These are phyloP conservation scores for Crassisporium funariophilum DNA, from an alignment of 768 basidiomycete genomes.

Conservation along the genomic window DNA sequence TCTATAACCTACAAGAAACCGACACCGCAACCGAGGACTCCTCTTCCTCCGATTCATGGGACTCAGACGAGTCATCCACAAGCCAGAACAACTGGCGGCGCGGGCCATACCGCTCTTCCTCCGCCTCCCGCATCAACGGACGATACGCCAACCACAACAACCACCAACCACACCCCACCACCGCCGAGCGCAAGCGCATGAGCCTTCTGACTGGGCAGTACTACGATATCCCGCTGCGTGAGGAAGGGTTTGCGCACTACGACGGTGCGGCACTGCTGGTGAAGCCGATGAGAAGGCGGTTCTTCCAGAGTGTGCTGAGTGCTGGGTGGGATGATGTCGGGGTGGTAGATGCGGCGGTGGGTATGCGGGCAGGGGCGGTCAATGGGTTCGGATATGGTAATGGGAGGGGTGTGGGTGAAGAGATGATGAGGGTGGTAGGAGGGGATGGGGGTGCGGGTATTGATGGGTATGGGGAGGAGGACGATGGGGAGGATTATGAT, in stretches of 20 bases:
- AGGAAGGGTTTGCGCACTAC: constrained; percentile 44
- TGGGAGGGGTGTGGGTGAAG: constrained; percentile 10
- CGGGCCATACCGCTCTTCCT: constrained; percentile 21
- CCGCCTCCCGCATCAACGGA: constrained; percentile 14
- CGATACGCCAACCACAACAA: constrained; percentile 21
- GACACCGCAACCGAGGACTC: constrained; percentile 48
- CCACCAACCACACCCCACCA: constrained; percentile 20
- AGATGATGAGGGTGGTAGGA: constrained; percentile 23
- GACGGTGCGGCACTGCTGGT: constrained; percentile 32
- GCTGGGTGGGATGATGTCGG: constrained; percentile 40
- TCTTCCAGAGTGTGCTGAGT: constrained; percentile 54
- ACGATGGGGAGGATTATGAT: constrained; percentile 20
- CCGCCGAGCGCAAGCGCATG: constrained; percentile 57
- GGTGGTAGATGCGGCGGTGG: constrained; percentile 16
- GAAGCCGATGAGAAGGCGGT: constrained; percentile 47
- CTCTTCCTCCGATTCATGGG: constrained; percentile 45
- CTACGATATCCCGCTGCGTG: constrained; percentile 49
- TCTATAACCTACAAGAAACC: constrained; percentile 60
- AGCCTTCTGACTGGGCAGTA: constrained; percentile 66
- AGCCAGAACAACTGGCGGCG: constrained; percentile 20
- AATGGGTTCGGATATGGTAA: constrained; percentile 13
- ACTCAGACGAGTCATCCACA: constrained; percentile 43
- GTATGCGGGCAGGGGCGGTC: constrained; percentile 9
- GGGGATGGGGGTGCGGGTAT: constrained; percentile 15
- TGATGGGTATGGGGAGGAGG: constrained; percentile 13